Percentiles rank a stretch among this genome's conserved stretches.
Conservation (phyloP, 352 stramenopile genomes). For the Phytopythium delawarense region DNA sequence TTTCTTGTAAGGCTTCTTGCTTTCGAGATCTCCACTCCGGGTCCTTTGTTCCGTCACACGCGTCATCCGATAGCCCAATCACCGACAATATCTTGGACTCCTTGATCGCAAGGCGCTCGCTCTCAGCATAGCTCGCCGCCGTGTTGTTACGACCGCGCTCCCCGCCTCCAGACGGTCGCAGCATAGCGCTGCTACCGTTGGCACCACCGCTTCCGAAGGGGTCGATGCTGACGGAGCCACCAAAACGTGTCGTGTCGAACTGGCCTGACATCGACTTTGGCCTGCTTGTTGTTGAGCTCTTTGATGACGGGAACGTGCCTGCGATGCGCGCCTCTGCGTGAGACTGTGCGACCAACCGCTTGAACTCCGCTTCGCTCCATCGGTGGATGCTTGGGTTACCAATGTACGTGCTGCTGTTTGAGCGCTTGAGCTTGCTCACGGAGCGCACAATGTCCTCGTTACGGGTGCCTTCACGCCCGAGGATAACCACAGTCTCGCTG, state of each 20-base stretch:
- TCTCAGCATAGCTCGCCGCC: conserved; percentile 18
- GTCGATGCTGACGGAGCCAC: conserved; percentile 31
- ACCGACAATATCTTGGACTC: conserved; percentile 53
- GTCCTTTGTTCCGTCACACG: conserved; percentile 48
- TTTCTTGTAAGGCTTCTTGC: conserved; percentile 41
- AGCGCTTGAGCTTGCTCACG: conserved; percentile 55
- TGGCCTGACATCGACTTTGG: conserved; percentile 57
- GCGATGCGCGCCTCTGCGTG: conserved; percentile 45
- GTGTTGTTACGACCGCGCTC: conserved; percentile 10
- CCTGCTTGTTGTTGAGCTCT: conserved; percentile 17
- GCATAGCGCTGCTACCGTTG: not conserved
- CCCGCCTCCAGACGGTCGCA: not conserved
- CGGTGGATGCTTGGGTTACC: conserved; percentile 66
- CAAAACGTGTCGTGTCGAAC: conserved; percentile 61
- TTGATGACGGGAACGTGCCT: conserved; percentile 30
- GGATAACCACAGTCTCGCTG: conserved; percentile 56
- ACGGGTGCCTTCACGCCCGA: conserved; percentile 26
- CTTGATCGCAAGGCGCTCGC: conserved; percentile 28
- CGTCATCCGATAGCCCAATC: conserved; percentile 63
- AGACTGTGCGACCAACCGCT: conserved; percentile 62
- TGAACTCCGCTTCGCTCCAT: conserved; percentile 72
- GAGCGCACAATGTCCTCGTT: conserved; percentile 22
- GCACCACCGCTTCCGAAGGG: conserved; percentile 31
- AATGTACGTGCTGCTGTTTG: conserved; percentile 61
- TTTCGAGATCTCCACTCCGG: conserved; percentile 25